These are phyloP conservation scores for Cryptosporidium ubiquitum DNA, from an alignment of 169 alveolate species.

Conservation along the genomic window DNA sequence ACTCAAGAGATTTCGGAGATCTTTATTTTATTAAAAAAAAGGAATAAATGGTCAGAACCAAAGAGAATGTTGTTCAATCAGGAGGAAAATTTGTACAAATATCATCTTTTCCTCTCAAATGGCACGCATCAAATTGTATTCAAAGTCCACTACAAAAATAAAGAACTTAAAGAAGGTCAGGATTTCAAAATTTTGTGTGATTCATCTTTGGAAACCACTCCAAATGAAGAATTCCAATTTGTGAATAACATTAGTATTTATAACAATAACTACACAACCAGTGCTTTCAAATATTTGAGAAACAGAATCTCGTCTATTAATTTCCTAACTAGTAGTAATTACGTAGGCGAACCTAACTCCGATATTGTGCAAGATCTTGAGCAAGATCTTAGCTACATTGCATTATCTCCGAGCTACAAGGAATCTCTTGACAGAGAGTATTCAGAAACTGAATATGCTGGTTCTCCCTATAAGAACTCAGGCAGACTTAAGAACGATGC, in stretches of 20 bases:
- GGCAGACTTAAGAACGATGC: neutral
- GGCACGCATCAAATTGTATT: conserved; percentile 49
- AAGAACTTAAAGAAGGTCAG: neutral
- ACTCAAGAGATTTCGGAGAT: conserved; percentile 8
- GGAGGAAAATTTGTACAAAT: conserved; percentile 8
- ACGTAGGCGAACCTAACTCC: neutral
- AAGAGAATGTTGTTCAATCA: conserved; percentile 47
- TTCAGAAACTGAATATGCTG: neutral
- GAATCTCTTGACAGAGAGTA: neutral
- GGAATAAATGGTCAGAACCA: conserved; percentile 38
- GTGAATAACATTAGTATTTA: conserved; percentile 12
- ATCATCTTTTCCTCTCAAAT: conserved; percentile 25
- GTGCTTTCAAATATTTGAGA: conserved; percentile 56
- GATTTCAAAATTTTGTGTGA: conserved; percentile 21
- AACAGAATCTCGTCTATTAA: neutral
- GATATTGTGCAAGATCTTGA: neutral
- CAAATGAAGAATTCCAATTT: conserved; percentile 25
- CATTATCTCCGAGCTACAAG: conserved; percentile 61
- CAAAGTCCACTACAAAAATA: conserved; percentile 11
- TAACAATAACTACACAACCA: neutral
- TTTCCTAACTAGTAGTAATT: neutral
- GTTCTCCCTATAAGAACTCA: neutral
- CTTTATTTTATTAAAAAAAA: neutral
- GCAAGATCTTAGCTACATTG: conserved; percentile 6
- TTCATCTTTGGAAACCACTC: conserved; percentile 52